Evolutionary conservation across 148 eudicot genomes (phyloP), one percentile per base, ranked within the genome.

Genomic region (Vaccinium darrowii): DNA sequence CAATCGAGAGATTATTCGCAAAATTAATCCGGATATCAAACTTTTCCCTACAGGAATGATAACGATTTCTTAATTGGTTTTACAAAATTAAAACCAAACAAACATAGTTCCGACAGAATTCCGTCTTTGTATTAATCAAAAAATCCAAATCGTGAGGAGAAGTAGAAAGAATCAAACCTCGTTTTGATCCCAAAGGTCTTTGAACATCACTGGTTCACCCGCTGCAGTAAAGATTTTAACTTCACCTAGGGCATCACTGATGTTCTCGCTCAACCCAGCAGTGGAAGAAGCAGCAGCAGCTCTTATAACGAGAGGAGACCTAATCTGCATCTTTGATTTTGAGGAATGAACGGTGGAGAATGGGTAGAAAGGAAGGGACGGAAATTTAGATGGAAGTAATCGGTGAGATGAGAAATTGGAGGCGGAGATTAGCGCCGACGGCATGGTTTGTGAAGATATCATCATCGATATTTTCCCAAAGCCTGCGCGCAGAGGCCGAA

Each of bases 151-250:
- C 3, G 23, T 3, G 50, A 71, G 25, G 19, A 69, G 15, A 36
- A 47, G 16, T 30, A 60, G 9, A 14, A 27, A 14, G 36, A 81
- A 75, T 56, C 7, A 36, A 36, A 93, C 99, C 97, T 96, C 90
- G 56, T 90, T 88, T 50, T 92, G 98, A 89, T 94, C 97, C 99
- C 98, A 94, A 19, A 96, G 92, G 62, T 93, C 93, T 85, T 84
- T 88, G 85, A 96, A 87, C 85, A 88, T 53, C 58, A 96, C 95
- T 21, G 93, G 71, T 82, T 96, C 91, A 47, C 97, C 97, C 81
- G 91, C 19, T 19, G 98, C 96, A 58, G 89, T 94, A 81, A 90
- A 92, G 82, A 96, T 91, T 80, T 82, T 63, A 49, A 96, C 92
- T 56, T 92, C 93, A 0, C 90, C 95, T 18, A 95, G 89, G 79